Evolutionary conservation across 2,329 filamentous ascomycete genomes (phyloP).

Genomic region (Botrytis sinoallii): DNA sequence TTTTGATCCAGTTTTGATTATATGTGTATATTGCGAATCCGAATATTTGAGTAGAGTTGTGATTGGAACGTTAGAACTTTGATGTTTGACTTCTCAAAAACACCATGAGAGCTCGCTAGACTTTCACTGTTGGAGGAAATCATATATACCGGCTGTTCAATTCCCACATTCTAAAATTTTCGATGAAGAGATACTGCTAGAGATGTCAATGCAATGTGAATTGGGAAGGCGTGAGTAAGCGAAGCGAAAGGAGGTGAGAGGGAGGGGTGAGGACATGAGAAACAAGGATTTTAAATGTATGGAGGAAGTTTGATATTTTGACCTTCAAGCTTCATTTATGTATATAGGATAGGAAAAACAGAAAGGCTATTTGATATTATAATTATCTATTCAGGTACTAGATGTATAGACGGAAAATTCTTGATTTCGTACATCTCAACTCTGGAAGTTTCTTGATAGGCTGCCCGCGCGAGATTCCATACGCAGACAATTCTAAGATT

Average conservation of each 20-base stretch:
- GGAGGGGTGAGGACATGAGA: background rate
- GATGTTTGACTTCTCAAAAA: background rate
- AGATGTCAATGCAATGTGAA: background rate
- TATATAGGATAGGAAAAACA: background rate
- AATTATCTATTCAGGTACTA: background rate
- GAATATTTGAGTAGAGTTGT: background rate
- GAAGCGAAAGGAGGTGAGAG: background rate
- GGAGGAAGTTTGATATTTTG: background rate
- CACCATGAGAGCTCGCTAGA: background rate
- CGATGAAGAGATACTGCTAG: background rate
- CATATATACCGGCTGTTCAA: background rate
- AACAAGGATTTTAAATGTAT: background rate
- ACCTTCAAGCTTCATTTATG: background rate
- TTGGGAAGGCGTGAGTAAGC: background rate
- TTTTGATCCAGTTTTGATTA: background rate
- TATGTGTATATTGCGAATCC: background rate
- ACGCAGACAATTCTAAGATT: background rate
- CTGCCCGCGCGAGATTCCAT: background rate
- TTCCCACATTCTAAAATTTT: rapidly evolving
- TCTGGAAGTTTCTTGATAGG: background rate
- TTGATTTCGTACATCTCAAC: background rate
- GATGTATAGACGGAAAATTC: background rate
- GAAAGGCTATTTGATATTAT: background rate
- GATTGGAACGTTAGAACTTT: background rate
- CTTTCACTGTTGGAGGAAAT: background rate